phyloP scores from a whole-genome alignment of 2,329 filamentous ascomycete species.

The Escovopsis weberi region DNA sequence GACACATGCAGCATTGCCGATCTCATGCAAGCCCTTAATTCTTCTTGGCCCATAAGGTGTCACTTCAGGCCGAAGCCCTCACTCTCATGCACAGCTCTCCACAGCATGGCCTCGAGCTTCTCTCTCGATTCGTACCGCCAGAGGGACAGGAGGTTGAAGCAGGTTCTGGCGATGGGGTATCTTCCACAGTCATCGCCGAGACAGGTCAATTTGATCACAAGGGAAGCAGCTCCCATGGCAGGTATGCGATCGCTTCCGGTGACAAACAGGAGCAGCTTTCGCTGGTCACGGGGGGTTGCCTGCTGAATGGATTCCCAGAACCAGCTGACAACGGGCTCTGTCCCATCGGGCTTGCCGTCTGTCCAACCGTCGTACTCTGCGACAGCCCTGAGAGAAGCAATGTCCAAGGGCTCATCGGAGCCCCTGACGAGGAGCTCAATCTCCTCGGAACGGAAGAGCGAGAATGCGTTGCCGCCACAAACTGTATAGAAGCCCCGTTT shows the following conservation, averaged over 20 bases:
- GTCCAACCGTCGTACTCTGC: constrained; percentile 72
- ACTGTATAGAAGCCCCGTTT: constrained; percentile 89
- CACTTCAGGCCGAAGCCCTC: constrained; percentile 85
- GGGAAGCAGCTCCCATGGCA: constrained; percentile 67
- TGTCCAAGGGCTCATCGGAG: constrained; percentile 71
- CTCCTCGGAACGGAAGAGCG: constrained; percentile 77
- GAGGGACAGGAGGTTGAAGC: constrained; percentile 73
- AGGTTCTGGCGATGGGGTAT: constrained; percentile 77
- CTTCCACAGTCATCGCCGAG: constrained; percentile 59
- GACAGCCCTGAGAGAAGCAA: constrained; percentile 58
- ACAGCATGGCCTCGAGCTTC: constrained; percentile 57
- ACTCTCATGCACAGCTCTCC: constrained; percentile 77
- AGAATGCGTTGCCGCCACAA: constrained; percentile 75
- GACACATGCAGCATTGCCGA: too few species aligned
- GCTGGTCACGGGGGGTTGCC: constrained; percentile 52
- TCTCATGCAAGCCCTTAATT: too few species aligned
- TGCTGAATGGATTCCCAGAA: constrained; percentile 74
- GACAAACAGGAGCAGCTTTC: constrained; percentile 70
- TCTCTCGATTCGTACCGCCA: constrained; percentile 55
- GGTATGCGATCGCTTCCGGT: constrained; percentile 85
- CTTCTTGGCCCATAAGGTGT: constrained; percentile 5
- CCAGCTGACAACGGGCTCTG: constrained; percentile 60
- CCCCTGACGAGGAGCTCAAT: constrained; percentile 79
- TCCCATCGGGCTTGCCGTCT: constrained; percentile 37
- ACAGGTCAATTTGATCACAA: constrained; percentile 63